A percentile compares a stretch with the other conserved stretches of the same genome.
Evolutionary conservation across 2,329 filamentous ascomycete species (phyloP).

Genomic region (Alternaria sp.): DNA sequence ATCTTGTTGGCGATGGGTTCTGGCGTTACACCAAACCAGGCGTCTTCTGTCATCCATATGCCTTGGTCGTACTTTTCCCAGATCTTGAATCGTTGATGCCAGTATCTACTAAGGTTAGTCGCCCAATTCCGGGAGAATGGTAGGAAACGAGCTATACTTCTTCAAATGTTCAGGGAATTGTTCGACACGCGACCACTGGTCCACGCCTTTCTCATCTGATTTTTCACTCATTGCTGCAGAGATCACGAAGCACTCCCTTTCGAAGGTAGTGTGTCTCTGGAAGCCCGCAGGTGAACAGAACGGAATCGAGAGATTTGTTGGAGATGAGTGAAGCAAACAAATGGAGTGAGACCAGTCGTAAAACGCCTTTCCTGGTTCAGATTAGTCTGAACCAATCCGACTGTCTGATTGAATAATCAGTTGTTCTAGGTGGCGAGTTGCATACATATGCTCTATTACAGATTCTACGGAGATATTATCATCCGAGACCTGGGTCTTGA

Average conservation of each 20-base stretch:
- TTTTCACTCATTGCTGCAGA: slow-evolving; percentile 27
- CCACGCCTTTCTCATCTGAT: slow-evolving; percentile 51
- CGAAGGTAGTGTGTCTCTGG: not conserved
- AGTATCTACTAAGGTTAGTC: slow-evolving; percentile 72
- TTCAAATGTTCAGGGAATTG: slow-evolving; percentile 84
- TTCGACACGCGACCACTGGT: slow-evolving; percentile 74
- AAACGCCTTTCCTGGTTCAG: slow-evolving; percentile 11
- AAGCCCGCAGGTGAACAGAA: not conserved
- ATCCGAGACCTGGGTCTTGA: not conserved
- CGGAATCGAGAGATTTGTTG: not conserved
- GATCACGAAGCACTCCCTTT: not conserved
- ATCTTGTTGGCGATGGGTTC: slow-evolving; percentile 78
- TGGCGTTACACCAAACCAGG: slow-evolving; percentile 97
- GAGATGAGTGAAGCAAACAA: slow-evolving; percentile 5
- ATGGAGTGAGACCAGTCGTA: slow-evolving; percentile 15
- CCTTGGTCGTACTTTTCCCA: slow-evolving; percentile 89
- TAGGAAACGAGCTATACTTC: slow-evolving; percentile 67
- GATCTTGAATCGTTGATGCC: slow-evolving; percentile 84
- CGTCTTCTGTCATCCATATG: slow-evolving; percentile 88
- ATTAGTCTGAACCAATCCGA: slow-evolving; percentile 17
- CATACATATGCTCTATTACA: not conserved
- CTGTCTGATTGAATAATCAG: slow-evolving; percentile 10
- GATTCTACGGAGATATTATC: not conserved
- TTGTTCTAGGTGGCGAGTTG: not conserved
- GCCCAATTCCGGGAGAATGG: not conserved